Conservation (phyloP, 192 early-diverging fungal species). For the Rhizophagus clarus region DNA sequence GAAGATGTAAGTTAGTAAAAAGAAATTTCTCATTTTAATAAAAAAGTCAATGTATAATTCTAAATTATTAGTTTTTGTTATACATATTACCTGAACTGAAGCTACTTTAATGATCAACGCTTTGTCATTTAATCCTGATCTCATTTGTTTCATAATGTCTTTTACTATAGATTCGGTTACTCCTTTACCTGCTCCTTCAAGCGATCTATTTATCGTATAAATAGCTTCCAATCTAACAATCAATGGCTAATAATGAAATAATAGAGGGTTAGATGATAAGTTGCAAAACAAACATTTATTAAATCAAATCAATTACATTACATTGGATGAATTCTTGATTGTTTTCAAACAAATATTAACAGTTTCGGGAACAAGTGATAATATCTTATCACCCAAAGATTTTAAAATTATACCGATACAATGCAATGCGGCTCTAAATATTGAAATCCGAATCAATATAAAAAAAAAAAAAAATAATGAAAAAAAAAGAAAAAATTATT, state of each 20-base stretch:
- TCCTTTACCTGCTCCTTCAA: conserved; percentile 77
- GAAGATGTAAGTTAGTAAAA: neutral
- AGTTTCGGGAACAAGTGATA: conserved; percentile 72
- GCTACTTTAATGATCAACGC: conserved; percentile 65
- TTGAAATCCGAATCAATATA: no score
- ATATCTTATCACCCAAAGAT: conserved; percentile 68
- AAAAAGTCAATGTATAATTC: no score
- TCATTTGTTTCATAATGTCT: conserved; percentile 71
- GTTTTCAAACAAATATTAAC: conserved; percentile 62
- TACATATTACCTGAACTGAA: conserved; percentile 61
- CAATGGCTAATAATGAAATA: conserved; percentile 42
- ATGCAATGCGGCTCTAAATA: conserved; percentile 69
- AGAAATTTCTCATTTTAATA: no score
- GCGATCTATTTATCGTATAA: conserved; percentile 59
- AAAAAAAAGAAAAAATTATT: conserved; percentile 1
- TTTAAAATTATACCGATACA: conserved; percentile 81
- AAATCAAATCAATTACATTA: conserved; percentile 12
- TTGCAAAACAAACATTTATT: neutral
- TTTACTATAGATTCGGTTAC: conserved; percentile 67
- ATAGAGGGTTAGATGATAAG: conserved; percentile 1
- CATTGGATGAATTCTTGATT: conserved; percentile 62
- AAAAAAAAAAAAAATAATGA: neutral
- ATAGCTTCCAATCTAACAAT: conserved; percentile 71
- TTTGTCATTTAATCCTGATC: conserved; percentile 70
- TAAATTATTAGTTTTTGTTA: neutral